phyloP scores from a whole-genome alignment of 2,329 filamentous ascomycete genomes.

The Talaromyces sp. region DNA sequence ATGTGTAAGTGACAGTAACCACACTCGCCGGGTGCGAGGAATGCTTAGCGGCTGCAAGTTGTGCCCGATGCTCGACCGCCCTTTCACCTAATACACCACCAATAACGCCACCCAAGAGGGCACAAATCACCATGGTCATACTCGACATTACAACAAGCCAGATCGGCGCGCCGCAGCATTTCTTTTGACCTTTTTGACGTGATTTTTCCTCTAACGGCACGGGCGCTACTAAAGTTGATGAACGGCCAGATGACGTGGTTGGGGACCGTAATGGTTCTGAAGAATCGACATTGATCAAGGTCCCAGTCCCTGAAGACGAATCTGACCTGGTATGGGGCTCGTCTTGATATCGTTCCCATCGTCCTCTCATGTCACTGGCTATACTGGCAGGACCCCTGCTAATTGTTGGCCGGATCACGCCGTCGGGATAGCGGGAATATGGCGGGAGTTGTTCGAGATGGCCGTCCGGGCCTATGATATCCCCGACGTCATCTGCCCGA shows the following conservation, averaged over 20 bases:
- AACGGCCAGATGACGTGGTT: conserved; percentile 21
- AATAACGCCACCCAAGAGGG: conserved; percentile 53
- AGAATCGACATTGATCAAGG: conserved; percentile 20
- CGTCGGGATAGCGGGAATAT: conserved; percentile 84
- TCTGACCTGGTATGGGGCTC: conserved; percentile 31
- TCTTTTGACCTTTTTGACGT: conserved; percentile 41
- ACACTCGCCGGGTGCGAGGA: conserved; percentile 25
- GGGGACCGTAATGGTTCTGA: conserved; percentile 21
- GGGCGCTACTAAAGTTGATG: conserved; percentile 21
- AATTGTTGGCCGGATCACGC: conserved; percentile 57
- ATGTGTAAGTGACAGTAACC: conserved; percentile 49
- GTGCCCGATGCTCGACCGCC: conserved; percentile 26
- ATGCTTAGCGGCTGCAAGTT: conserved; percentile 7
- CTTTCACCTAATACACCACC: conserved; percentile 53
- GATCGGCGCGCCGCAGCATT: conserved; percentile 52
- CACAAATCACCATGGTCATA: conserved; percentile 48
- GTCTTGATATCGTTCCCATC: conserved; percentile 29
- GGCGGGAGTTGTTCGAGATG: conserved; percentile 89
- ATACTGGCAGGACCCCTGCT: conserved; percentile 41
- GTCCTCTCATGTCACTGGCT: conserved; percentile 20
- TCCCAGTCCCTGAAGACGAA: conserved; percentile 33
- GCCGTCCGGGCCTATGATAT: conserved; percentile 81
- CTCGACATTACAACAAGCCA: conserved; percentile 49
- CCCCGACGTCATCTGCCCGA: conserved; percentile 67
- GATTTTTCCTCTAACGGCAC: conserved; percentile 43